Base-by-base conservation (phyloP, 2,329 filamentous ascomycete genomes). In the Clarireedia paspali region DNA sequence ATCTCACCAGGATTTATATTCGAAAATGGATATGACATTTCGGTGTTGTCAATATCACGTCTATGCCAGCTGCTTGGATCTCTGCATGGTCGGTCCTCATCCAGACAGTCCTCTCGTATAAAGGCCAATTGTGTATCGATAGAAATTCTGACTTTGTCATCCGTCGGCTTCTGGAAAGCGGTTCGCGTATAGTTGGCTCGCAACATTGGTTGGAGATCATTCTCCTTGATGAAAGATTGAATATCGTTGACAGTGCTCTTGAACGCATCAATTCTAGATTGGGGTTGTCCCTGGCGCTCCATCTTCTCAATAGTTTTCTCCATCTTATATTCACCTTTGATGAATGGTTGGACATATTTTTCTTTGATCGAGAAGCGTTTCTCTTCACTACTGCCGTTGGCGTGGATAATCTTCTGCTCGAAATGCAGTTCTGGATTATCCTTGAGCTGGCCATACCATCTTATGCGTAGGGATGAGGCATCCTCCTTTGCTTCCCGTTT, bases 81-180 rank as follows among this genome's bases (percentile, higher is more conserved):
- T 61, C 94, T 87, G 72, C 91, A 96, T 0, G 92, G 91, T n/a
- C 91, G 81, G 61, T 89, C 84, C 30, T 75, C 69, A 68, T 97
- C 92, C 50, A 99, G 77, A 2, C 87, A 81, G 65, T 87, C 84
- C 67, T 87, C 84, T 50, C 84, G 80, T 66, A 99, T 95, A 64
- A 97, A 87, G 24, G 90, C 91, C 34, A 99, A 78, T 64, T 95
- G 84, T 0, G 91, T 96, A 70, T 99, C 94, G 58, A 99, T 88
- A 5, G 91, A 91, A 64, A 99, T 89, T 54, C 94, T 85, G 47
- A 99, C 85, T 20, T 89, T 87, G 70, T 95, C 85, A 69, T 99
- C 91, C 14, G 89, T 84, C 5, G 94, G 94, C 63, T 96, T 96
- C 72, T 99, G 94, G 75, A 97, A 99, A 1, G 94, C 94, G 1